A percentile compares a stretch with the other conserved stretches of the same genome.
Conservation (phyloP, 2,329 filamentous ascomycete genomes). For the Zasmidium cellare region DNA sequence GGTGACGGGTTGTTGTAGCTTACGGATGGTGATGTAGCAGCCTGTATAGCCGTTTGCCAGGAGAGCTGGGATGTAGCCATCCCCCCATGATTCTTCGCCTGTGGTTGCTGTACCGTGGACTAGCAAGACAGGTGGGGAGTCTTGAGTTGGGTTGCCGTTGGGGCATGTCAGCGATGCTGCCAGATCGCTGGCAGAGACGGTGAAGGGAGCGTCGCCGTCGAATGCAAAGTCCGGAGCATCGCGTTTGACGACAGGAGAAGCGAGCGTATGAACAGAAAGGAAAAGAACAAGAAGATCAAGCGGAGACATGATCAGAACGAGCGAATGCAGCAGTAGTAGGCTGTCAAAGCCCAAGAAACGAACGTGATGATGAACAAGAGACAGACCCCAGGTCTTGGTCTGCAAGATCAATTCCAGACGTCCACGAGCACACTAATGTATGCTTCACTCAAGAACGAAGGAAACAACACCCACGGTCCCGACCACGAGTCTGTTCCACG, state of each 20-base stretch:
- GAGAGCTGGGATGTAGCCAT: conserved; percentile 32
- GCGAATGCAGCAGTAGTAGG: neutral
- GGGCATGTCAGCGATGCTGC: conserved; percentile 32
- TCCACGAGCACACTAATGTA: neutral
- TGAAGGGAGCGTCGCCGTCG: conserved; percentile 32
- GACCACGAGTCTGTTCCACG: neutral
- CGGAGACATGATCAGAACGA: conserved; percentile 15
- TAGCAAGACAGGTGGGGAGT: conserved; percentile 30
- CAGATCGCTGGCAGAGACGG: conserved; percentile 23
- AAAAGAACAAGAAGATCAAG: conserved; percentile 12
- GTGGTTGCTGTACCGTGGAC: conserved; percentile 33
- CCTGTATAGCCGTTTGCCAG: conserved; percentile 30
- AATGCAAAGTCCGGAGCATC: conserved; percentile 23
- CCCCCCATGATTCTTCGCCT: conserved; percentile 30
- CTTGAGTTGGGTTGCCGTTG: conserved; percentile 26
- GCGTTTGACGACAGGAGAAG: conserved; percentile 20
- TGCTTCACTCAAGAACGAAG: neutral
- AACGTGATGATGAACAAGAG: neutral
- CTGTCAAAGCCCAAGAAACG: neutral
- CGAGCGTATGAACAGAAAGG: conserved; percentile 8
- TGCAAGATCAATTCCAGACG: neutral
- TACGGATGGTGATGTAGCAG: conserved; percentile 33
- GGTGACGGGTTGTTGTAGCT: neutral
- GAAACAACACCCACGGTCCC: neutral
- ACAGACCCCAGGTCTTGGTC: neutral